A percentile compares a stretch with the other conserved stretches of the same genome.
Evolutionary conservation across 352 stramenopile genomes (phyloP).

Genomic region (Globisporangium polare): DNA sequence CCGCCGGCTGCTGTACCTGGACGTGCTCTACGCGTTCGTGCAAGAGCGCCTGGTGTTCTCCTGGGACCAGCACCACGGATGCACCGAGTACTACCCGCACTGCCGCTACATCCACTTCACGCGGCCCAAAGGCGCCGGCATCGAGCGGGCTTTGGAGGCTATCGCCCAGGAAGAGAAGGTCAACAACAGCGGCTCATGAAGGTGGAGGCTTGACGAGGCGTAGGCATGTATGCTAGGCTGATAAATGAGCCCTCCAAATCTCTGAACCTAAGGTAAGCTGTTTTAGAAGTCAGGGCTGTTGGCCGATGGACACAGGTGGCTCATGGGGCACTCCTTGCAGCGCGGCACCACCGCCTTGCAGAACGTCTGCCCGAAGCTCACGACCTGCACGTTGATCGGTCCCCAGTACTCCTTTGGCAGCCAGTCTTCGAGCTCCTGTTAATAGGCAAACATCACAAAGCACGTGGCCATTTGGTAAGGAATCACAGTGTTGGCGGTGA

Average conservation of each 20-base stretch:
- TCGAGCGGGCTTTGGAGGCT: neutral
- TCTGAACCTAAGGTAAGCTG: no score
- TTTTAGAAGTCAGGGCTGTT: constrained; percentile 2
- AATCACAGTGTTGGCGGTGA: neutral
- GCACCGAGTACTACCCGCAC: neutral
- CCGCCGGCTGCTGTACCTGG: neutral
- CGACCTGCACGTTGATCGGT: constrained; percentile 91
- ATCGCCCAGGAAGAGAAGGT: neutral
- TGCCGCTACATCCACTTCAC: neutral
- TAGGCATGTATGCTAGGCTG: no score
- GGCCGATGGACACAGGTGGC: constrained; percentile 62
- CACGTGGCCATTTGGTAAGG: neutral
- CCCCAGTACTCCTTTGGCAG: constrained; percentile 88
- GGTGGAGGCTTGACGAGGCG: no score
- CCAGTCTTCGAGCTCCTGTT: constrained; percentile 92
- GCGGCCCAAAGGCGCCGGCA: neutral
- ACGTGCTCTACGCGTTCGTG: neutral
- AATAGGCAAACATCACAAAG: neutral
- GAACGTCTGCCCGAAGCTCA: constrained; percentile 95
- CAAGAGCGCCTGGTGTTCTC: neutral
- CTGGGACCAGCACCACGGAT: constrained; percentile 1
- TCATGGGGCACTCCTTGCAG: constrained; percentile 67
- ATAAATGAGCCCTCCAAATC: no score
- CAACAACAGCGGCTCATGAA: neutral
- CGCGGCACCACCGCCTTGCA: constrained; percentile 61